These are phyloP conservation scores for Parasitella parasitica DNA, from an alignment of 371 early-diverging fungal genomes.

Conservation along the genomic window DNA sequence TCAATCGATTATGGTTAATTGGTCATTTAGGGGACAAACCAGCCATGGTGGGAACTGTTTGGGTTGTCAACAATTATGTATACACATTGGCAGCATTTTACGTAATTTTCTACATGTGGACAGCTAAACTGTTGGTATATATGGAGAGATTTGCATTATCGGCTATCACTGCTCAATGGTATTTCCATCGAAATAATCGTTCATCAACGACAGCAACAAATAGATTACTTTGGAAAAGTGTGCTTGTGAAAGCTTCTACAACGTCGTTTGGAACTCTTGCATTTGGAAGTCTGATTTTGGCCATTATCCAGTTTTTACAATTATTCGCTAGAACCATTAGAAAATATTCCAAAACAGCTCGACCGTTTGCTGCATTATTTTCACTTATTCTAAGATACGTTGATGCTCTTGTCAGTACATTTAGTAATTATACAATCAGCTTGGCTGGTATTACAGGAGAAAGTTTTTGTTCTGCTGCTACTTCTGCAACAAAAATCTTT, in stretches of 20 bases:
- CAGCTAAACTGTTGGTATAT: constrained; percentile 65
- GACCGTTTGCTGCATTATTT: constrained; percentile 30
- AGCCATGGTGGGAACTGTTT: constrained; percentile 24
- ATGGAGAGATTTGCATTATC: constrained; percentile 70
- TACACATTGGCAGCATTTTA: constrained; percentile 56
- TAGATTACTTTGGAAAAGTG: constrained; percentile 42
- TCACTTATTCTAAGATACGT: constrained; percentile 30
- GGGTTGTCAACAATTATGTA: constrained; percentile 58
- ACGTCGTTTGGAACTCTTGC: constrained; percentile 73
- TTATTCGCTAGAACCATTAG: constrained; percentile 41
- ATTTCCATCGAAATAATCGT: constrained; percentile 62
- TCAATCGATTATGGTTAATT: constrained; percentile 67
- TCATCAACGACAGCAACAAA: constrained; percentile 16
- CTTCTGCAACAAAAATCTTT: constrained; percentile 69
- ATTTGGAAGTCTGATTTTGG: constrained; percentile 67
- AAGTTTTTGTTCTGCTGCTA: constrained; percentile 59
- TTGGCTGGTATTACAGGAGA: constrained; percentile 74
- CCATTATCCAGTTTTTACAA: constrained; percentile 58
- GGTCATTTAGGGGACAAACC: constrained; percentile 43
- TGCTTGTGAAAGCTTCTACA: constrained; percentile 51
- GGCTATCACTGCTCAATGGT: constrained; percentile 79
- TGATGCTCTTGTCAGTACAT: constrained; percentile 54
- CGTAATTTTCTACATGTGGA: constrained; percentile 76
- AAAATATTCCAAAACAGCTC: constrained; percentile 38
- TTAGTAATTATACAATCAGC: constrained; percentile 73